phyloP scores from a whole-genome alignment of 2,329 filamentous ascomycete species.

The Coniochaeta hoffmannii region DNA sequence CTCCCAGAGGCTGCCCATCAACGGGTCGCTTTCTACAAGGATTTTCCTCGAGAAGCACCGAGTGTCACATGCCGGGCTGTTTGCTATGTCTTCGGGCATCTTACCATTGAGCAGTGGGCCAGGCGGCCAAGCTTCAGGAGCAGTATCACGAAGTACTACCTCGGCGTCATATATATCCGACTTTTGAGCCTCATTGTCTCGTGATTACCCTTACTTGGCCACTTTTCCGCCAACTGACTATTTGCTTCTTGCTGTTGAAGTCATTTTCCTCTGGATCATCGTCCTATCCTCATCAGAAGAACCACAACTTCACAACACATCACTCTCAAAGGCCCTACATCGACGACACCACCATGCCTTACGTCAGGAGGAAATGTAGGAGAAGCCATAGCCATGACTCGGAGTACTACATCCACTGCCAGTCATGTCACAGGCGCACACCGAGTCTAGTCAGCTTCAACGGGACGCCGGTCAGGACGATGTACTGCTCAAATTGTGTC shows the following conservation, averaged over 20 bases:
- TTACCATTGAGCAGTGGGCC: background rate
- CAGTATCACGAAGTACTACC: background rate
- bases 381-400: background rate
- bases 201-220: background rate
- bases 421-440: background rate
- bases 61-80: background rate
- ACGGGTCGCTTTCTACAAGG: too few species aligned
- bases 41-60: background rate
- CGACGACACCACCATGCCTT: background rate
- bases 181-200: background rate
- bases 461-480: background rate
- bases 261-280: background rate
- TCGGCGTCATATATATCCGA: background rate
- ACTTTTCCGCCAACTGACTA: background rate
- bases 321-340: background rate
- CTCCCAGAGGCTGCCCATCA: too few species aligned
- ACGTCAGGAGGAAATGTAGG: background rate
- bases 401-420: background rate
- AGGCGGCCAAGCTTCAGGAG: background rate
- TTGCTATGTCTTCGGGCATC: background rate
- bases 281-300: background rate
- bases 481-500: conserved; percentile 2
- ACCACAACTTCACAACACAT: background rate
- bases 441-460: background rate
- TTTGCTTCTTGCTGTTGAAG: background rate